Conservation (phyloP, 2,329 filamentous ascomycete species). For the Talaromyces islandicus region DNA sequence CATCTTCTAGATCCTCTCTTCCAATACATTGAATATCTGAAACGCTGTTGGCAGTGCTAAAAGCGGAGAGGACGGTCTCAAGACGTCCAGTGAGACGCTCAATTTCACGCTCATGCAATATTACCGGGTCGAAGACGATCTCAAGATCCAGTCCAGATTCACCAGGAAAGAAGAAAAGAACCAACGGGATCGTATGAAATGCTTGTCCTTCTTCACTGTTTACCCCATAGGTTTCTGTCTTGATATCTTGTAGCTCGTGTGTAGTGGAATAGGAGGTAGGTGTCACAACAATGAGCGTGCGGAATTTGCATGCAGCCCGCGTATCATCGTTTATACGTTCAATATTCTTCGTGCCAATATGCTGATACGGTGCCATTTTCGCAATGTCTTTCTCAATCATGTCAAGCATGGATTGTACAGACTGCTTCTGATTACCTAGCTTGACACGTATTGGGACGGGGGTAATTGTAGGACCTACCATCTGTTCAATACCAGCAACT, state of each 20-base stretch:
- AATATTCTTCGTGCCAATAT: slow-evolving; percentile 43
- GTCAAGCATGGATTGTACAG: no score
- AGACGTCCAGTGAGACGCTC: background rate
- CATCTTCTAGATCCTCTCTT: background rate
- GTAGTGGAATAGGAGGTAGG: background rate
- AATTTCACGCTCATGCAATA: background rate
- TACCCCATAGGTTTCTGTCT: background rate
- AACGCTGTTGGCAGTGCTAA: background rate
- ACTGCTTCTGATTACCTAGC: background rate
- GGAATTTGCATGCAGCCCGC: background rate
- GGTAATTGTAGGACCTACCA: slow-evolving; percentile 25
- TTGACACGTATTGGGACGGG: slow-evolving; percentile 2
- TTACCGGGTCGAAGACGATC: background rate
- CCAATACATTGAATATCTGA: background rate
- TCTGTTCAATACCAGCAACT: slow-evolving; percentile 29
- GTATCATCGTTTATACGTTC: background rate
- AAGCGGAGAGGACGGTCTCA: background rate
- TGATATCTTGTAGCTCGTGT: no score
- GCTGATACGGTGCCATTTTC: slow-evolving; percentile 53
- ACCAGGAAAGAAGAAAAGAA: background rate
- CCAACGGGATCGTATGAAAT: background rate
- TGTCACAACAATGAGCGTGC: slow-evolving; percentile 1
- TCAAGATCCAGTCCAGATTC: background rate
- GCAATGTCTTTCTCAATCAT: slow-evolving; percentile 50
- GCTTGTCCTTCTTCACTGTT: background rate